phyloP scores from a whole-genome alignment of 129 eudicot species.

The Scalesia atractyloides region DNA sequence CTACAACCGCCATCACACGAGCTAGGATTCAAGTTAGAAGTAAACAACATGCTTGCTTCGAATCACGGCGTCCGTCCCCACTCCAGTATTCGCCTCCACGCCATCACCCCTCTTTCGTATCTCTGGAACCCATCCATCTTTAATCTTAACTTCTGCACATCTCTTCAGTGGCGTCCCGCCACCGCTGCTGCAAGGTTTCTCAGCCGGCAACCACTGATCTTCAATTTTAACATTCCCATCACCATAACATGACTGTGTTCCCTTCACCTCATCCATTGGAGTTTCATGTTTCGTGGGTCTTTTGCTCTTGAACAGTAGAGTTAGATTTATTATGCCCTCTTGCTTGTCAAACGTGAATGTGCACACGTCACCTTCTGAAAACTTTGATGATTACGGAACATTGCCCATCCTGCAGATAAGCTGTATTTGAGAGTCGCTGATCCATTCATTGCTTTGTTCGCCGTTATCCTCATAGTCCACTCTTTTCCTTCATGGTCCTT shows the following conservation, averaged over 20 bases:
- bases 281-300: background rate
- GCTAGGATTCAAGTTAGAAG: conserved; percentile 23
- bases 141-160: background rate
- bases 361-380: conserved; percentile 26
- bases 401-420: conserved; percentile 26
- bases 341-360: conserved; percentile 22
- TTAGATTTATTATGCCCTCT: conserved; percentile 11
- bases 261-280: background rate
- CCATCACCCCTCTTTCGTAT: background rate
- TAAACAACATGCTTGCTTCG: conserved; percentile 23
- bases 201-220: background rate
- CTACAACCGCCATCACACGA: conserved; percentile 6
- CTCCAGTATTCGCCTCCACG: background rate
- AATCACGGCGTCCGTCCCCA: background rate
- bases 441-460: background rate
- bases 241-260: background rate
- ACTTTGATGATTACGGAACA: background rate
- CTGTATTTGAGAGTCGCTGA: background rate
- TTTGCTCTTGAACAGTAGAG: conserved; percentile 1
- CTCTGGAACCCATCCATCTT: background rate
- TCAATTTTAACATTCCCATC: background rate
- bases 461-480: conserved; percentile 19
- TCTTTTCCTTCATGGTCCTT: conserved; percentile 26
- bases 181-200: conserved; percentile 3
- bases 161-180: background rate